Evolutionary conservation across 2,329 filamentous ascomycete species (phyloP), one percentile per base, ranked within the genome.

Genomic region (Cordyceps javanica): DNA sequence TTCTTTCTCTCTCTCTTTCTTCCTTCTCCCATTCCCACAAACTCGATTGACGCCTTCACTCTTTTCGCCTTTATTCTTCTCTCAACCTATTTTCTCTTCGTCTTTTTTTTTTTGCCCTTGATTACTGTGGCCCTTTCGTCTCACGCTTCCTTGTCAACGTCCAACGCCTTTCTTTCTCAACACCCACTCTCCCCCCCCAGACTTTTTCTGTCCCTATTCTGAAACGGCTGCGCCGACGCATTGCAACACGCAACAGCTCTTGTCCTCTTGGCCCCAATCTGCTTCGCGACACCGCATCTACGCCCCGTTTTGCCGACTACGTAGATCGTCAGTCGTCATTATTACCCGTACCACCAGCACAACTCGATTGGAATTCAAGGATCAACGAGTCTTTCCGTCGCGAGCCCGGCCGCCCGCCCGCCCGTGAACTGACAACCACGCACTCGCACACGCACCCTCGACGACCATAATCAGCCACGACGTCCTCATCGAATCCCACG

Each of bases 191-290:
- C 9, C n/a, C 26, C 25, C 44, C 44, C 44, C 44, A 51, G 49
- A 49, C 42, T 49, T n/a, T n/a, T n/a, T n/a, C n/a, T 16, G 14
- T 51, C 55, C 55, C 45, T 34, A 57, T 57, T 51, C 45, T 57
- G 55, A 57, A 57, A 57, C 55, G 55, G 55, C 55, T 57, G 55
- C 55, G 55, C 55, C 55, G 45, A 57, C 28, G 39, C 55, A 30
- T 39, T 25, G 45, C 54, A 36, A 45, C 51, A 45, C 41, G 39
- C 30, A 28, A 46, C 53, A 42, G 39, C 53, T 30, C 19, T 28
- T 26, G 21, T 49, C 41, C 21, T 13, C 19, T 42, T 34, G 13
- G 25, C 36, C 25, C 36, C 46, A 34, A 28, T 26, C 34, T 39
- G 32, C 13, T 34, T 46, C 45, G 36, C 34, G 26, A 42, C 55